These are phyloP conservation scores for Gypsophila paniculata DNA, from an alignment of 179 eudicot species.

Conservation along the genomic window DNA sequence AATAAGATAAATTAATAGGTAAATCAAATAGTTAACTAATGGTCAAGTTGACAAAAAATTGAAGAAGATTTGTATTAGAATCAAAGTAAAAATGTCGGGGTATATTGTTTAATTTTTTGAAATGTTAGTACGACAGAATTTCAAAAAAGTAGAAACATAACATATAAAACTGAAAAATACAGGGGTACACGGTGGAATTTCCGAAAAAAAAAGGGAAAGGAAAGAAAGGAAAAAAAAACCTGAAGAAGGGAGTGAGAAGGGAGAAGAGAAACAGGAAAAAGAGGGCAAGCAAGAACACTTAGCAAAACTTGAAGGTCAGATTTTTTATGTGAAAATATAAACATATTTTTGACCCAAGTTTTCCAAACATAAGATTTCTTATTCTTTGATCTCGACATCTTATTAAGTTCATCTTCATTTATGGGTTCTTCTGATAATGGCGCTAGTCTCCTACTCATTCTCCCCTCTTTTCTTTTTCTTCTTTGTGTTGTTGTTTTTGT, in stretches of 20 bases:
- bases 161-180: too few species aligned
- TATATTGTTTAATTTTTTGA: too few species aligned
- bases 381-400: conserved; percentile 18
- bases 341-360: conserved; percentile 61
- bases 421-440: conserved; percentile 78
- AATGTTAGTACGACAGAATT: too few species aligned
- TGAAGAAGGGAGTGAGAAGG: conserved; percentile 35
- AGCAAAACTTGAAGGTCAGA: conserved; percentile 70
- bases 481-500: background rate
- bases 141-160: too few species aligned
- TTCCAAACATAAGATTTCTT: conserved; percentile 49
- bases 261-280: conserved; percentile 55
- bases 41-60: too few species aligned
- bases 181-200: too few species aligned
- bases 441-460: conserved; percentile 34
- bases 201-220: too few species aligned
- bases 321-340: conserved; percentile 53
- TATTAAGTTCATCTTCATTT: conserved; percentile 45
- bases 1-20: too few species aligned
- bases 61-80: too few species aligned
- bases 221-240: conserved; percentile 24
- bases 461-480: too few species aligned
- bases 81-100: too few species aligned
- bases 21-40: too few species aligned
- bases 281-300: conserved; percentile 90